Evolutionary conservation across 352 stramenopile species (phyloP), one percentile per base, ranked within the genome.

Genomic region (Phytophthora sojae): DNA sequence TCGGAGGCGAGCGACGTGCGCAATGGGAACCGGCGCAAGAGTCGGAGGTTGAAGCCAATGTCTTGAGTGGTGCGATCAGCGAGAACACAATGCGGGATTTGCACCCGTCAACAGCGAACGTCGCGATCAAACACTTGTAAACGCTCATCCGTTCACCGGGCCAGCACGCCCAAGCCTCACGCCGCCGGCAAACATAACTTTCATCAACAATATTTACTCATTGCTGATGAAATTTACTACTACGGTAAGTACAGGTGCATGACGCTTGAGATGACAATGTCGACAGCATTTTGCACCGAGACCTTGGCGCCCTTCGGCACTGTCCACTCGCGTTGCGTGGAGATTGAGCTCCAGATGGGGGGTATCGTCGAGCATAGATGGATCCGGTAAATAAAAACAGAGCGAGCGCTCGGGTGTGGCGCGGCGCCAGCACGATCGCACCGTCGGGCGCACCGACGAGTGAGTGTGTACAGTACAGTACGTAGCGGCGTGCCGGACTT

Each of bases 291-390:
- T 26, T 44, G 12, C 37, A 44, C 37, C 37, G 37, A 44, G 35
- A 44, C 35, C 11, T n/a, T 44, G 37, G 37, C 37, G 35, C 35
- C 35, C 35, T 44, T 44, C 37, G 37, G 14, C 29, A 47, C 39
- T 32, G 26, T 21, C 49, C 50, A 54, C 25, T 39, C 49, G 21
- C 15, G 32, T 42, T 39, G 29, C 35, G 54, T 32, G 35, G 8
- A 51, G 12, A 44, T 44, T 51, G 17, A 23, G 6, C 44, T 42
- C 15, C 52, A 67, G 61, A 67, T 67, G 44, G 57, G 57, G 39
- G 23, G 56, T 32, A 65, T 59, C 26, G 29, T 50, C 52, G 52
- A 57, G 53, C 55, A 69, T 61, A 69, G 62, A 69, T 65, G 55
- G 57, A 30, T 71, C 32, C 32, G 47, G 35, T 42, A 47, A 49